Evolutionary conservation across 164 flowering plant genomes (phyloP).

Genomic region (Kalanchoe fedtschenkoi): DNA sequence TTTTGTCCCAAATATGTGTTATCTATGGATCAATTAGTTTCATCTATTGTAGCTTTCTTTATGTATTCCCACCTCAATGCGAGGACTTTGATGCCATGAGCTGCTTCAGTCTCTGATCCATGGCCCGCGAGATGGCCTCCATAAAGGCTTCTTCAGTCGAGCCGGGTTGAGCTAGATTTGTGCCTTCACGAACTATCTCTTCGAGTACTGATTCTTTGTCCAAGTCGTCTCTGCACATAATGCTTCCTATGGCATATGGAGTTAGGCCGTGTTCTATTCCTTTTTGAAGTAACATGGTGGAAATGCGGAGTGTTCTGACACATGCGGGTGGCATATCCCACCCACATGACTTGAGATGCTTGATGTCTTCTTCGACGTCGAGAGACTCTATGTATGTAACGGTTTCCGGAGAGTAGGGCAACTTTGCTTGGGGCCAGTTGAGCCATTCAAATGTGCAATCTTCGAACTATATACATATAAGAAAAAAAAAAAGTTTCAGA

Average conservation of each 20-base stretch:
- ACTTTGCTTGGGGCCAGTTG: slow-evolving; percentile 8
- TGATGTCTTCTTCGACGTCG: slow-evolving; percentile 6
- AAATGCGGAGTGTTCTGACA: slow-evolving; percentile 8
- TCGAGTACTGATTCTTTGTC: slow-evolving; percentile 2
- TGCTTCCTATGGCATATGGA: slow-evolving; percentile 6
- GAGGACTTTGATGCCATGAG: too few relatives aligned
- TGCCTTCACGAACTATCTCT: slow-evolving; percentile 1
- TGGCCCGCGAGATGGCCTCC: neutral
- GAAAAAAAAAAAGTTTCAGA: neutral
- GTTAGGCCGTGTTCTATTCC: slow-evolving; percentile 7
- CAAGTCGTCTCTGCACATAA: slow-evolving; percentile 3
- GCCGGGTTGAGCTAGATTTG: neutral
- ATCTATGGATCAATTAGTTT: too few relatives aligned
- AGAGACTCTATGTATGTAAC: slow-evolving; percentile 2
- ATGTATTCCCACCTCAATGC: too few relatives aligned
- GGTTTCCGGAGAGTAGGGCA: slow-evolving; percentile 7
- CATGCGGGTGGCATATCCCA: slow-evolving; percentile 4
- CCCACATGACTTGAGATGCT: neutral
- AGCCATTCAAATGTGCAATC: slow-evolving; percentile 9
- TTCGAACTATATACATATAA: neutral
- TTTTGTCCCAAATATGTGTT: too few relatives aligned
- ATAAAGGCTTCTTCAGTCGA: slow-evolving; percentile 1
- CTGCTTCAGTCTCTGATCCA: too few relatives aligned
- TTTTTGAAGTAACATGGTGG: slow-evolving; percentile 3
- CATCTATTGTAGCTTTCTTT: too few relatives aligned